These are phyloP conservation scores for Paramyrothecium sp. DNA, from an alignment of 2,329 filamentous ascomycete species.

Conservation along the genomic window DNA sequence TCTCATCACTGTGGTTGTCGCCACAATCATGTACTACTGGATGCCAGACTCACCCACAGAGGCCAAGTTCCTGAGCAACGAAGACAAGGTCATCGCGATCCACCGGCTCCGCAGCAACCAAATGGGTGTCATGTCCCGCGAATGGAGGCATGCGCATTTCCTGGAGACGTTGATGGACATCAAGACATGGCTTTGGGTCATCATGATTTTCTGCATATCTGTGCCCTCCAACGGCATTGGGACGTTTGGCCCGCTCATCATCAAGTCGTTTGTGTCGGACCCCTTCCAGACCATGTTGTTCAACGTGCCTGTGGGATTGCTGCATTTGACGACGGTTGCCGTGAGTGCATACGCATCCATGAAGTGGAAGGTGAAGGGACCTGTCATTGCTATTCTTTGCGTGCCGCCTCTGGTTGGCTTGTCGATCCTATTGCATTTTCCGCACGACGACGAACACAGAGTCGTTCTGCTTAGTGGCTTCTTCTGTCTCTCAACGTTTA, in stretches of 20 bases:
- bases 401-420: constrained; percentile 58
- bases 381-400: constrained; percentile 52
- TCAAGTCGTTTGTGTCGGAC: constrained; percentile 57
- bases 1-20: constrained; percentile 45
- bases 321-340: constrained; percentile 58
- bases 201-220: constrained; percentile 53
- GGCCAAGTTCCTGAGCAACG: constrained; percentile 48
- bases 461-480: constrained; percentile 54
- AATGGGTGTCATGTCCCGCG: constrained; percentile 50
- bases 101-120: constrained; percentile 54
- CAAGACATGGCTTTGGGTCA: constrained; percentile 62
- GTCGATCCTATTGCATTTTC: constrained; percentile 49
- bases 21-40: constrained; percentile 40
- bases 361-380: constrained; percentile 53
- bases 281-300: constrained; percentile 57
- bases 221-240: constrained; percentile 57
- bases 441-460: constrained; percentile 43
- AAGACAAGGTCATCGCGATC: constrained; percentile 52
- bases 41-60: constrained; percentile 51
- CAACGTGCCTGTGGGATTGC: constrained; percentile 59
- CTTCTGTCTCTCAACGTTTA: constrained; percentile 59
- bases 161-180: constrained; percentile 52
- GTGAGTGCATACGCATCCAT: constrained; percentile 56
- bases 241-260: constrained; percentile 59
- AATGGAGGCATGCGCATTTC: constrained; percentile 51